Evolutionary conservation across 495 filamentous ascomycete genomes (phyloP).

Genomic region (Pseudoneurospora amorphoporcata): DNA sequence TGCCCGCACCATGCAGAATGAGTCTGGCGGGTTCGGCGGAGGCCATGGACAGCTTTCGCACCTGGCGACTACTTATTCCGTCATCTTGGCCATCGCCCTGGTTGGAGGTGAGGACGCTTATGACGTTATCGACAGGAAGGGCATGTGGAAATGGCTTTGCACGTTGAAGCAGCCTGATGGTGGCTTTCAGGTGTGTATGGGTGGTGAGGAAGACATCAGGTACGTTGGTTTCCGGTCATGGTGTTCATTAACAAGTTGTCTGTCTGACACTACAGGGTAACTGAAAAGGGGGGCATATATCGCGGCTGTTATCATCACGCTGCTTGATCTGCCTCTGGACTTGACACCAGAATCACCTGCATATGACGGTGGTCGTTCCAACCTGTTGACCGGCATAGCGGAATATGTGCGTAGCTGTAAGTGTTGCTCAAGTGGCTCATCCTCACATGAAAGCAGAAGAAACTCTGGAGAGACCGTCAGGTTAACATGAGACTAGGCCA

Average conservation of each 20-base stretch:
- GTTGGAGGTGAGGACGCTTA: slow-evolving; percentile 65
- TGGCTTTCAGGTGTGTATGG: slow-evolving; percentile 67
- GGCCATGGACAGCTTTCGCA: slow-evolving; percentile 87
- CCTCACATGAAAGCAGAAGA: neutral
- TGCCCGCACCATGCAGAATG: slow-evolving; percentile 70
- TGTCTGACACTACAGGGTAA: neutral
- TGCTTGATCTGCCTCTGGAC: slow-evolving; percentile 73
- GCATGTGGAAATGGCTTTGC: slow-evolving; percentile 86
- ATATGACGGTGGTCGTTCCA: slow-evolving; percentile 26
- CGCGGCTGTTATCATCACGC: slow-evolving; percentile 67
- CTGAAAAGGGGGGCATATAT: slow-evolving; percentile 72
- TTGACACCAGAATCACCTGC: slow-evolving; percentile 55
- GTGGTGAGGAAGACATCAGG: slow-evolving; percentile 88
- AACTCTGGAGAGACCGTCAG: neutral
- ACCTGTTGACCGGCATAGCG: slow-evolving; percentile 55
- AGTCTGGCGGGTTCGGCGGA: slow-evolving; percentile 80
- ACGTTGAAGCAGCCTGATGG: slow-evolving; percentile 73
- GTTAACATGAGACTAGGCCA: slow-evolving; percentile 48
- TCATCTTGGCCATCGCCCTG: slow-evolving; percentile 63
- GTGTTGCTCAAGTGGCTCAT: slow-evolving; percentile 8
- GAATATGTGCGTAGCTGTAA: slow-evolving; percentile 78
- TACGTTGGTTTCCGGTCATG: slow-evolving; percentile 26
- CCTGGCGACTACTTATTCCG: slow-evolving; percentile 77
- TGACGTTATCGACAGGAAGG: slow-evolving; percentile 64
- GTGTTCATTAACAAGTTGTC: neutral